Conservation (phyloP, 805 yeast species). For the Wickerhamiella occidentalis region DNA sequence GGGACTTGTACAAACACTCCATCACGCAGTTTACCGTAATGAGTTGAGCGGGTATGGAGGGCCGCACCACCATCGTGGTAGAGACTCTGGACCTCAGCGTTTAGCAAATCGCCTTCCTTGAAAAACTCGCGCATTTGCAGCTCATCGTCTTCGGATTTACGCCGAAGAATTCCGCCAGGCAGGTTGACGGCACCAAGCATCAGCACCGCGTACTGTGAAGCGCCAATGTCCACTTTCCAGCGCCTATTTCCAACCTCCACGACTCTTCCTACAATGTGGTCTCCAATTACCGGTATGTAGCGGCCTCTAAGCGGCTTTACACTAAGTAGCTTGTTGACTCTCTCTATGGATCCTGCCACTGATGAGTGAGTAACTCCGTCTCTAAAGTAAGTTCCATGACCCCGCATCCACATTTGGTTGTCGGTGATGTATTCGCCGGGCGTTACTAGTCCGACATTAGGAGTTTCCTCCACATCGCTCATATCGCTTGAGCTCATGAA, state of each 20-base stretch:
- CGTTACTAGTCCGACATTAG: slow-evolving; percentile 45
- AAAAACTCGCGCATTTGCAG: slow-evolving; percentile 87
- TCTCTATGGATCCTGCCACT: slow-evolving; percentile 79
- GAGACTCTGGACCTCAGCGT: slow-evolving; percentile 89
- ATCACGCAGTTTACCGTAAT: slow-evolving; percentile 89
- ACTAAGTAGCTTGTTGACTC: slow-evolving; percentile 76
- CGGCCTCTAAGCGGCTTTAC: slow-evolving; percentile 80
- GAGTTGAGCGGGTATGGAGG: slow-evolving; percentile 85
- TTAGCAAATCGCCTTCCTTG: slow-evolving; percentile 90
- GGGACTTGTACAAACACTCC: slow-evolving; percentile 79
- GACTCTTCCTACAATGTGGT: slow-evolving; percentile 86
- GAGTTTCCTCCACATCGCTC: slow-evolving; percentile 9
- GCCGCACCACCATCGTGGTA: slow-evolving; percentile 88
- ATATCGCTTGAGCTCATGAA: slow-evolving; percentile 6
- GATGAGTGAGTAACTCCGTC: slow-evolving; percentile 71
- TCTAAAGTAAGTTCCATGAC: slow-evolving; percentile 79
- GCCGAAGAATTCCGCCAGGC: slow-evolving; percentile 92
- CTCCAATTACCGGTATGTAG: slow-evolving; percentile 91
- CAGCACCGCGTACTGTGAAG: slow-evolving; percentile 81
- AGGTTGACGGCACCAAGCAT: slow-evolving; percentile 92
- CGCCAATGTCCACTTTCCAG: slow-evolving; percentile 96
- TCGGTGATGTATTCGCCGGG: slow-evolving; percentile 96
- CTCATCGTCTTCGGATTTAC: slow-evolving; percentile 92
- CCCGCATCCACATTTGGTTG: slow-evolving; percentile 96
- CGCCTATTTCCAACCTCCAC: slow-evolving; percentile 87